Conservation (phyloP, 768 basidiomycete species). For the Tulasnella sp. region DNA sequence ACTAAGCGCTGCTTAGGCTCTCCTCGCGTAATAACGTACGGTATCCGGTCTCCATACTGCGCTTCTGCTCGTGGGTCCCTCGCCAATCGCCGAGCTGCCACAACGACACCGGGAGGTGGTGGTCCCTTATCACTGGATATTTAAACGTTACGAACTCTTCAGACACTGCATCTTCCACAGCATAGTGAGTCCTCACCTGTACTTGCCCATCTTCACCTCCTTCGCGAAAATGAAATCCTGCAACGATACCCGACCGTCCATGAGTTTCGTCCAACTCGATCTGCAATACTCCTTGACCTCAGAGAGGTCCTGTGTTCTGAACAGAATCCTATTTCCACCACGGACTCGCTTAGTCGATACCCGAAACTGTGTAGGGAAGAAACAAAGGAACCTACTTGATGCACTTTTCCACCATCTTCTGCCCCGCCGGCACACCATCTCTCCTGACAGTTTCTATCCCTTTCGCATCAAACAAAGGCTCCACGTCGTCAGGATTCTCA, state of each 20-base stretch:
- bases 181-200: constrained; percentile 48
- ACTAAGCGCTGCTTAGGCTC: constrained; percentile 54
- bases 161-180: background rate
- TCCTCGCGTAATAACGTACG: constrained; percentile 74
- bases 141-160: background rate
- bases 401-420: constrained; percentile 84
- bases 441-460: constrained; percentile 95
- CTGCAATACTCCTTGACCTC: constrained; percentile 82
- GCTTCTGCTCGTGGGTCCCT: constrained; percentile 73
- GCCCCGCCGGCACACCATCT: constrained; percentile 82
- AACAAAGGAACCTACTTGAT: constrained; percentile 53
- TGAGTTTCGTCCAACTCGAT: constrained; percentile 70
- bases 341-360: constrained; percentile 7
- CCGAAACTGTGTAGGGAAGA: background rate
- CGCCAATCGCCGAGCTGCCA: constrained; percentile 66
- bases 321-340: constrained; percentile 55
- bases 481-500: constrained; percentile 66
- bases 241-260: constrained; percentile 69
- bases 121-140: constrained; percentile 58
- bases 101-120: constrained; percentile 85
- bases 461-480: constrained; percentile 87
- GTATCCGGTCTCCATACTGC: constrained; percentile 88
- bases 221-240: constrained; percentile 94
- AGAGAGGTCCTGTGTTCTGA: constrained; percentile 81
- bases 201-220: constrained; percentile 86